Base-by-base conservation (phyloP, 805 yeast species). In the Starmerella tilneyi region DNA sequence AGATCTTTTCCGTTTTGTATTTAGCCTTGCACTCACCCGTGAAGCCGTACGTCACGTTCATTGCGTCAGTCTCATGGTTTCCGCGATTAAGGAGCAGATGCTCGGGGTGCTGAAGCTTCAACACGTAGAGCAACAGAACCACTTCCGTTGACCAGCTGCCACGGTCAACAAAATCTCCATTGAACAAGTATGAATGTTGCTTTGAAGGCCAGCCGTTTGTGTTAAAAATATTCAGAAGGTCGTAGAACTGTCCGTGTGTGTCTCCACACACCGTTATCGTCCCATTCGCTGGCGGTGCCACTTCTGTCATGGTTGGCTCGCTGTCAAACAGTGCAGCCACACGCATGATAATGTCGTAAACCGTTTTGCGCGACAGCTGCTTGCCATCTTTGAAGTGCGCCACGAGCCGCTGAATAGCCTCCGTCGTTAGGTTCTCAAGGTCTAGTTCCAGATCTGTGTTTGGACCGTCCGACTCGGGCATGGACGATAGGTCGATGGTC, bases 131-230 rank as follows among this genome's bases (percentile, higher is more conserved):
- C 24, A 81, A 68, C 38, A 92, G 66, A 2, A 96, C 96, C 38
- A 92, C 94, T 61, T 92, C 98, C 59, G 94, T 84, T 4, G 96
- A 85, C 97, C 98, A 89, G 15, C 94, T 83, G 5, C 98, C 98
- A 59, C 98, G 73, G 62, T 92, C 98, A 4, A 92, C 98, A 65
- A 92, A 89, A 65, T 92, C 98, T 35, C 98, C 98, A 59, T 92
- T 92, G 69, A 92, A 89, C 39, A 92, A 64, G 60, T 84, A 92
- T 4, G 78, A 71, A 60, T 88, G 96, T 3, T 66, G 63, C 2
- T 71, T 67, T 4, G 70, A 59, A 0, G 89, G 94, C 55, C 70
- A 64, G 13, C 97, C 97, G 59, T 78, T 88, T 35, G 61, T 70
- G 19, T 41, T 48, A 63, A 92, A 89, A 43, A 92, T 71, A 59